Conservation (phyloP, 2,329 filamentous ascomycete species). For the Periconia sp. region DNA sequence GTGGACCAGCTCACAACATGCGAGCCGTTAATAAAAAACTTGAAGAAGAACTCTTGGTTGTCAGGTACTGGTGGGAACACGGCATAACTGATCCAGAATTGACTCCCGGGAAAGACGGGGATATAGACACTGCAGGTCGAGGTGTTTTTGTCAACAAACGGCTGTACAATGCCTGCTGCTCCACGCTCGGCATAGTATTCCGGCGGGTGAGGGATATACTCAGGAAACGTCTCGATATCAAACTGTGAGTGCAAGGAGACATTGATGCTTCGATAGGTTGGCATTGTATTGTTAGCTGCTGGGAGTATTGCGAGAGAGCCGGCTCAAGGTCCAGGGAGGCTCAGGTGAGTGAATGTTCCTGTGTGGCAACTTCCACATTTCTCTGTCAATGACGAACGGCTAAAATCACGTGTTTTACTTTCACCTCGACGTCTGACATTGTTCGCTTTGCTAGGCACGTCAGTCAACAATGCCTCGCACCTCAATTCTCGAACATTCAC, state of each 20-base stretch:
- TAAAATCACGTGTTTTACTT: too few relatives aligned
- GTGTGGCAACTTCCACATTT: slow-evolving; percentile 2
- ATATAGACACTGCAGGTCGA: slow-evolving; percentile 45
- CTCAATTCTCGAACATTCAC: too few relatives aligned
- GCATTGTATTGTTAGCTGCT: slow-evolving; percentile 24
- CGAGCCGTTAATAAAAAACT: slow-evolving; percentile 49
- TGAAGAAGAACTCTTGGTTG: slow-evolving; percentile 52
- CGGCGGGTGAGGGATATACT: slow-evolving; percentile 38
- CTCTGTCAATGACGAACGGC: too few relatives aligned
- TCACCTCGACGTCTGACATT: too few relatives aligned
- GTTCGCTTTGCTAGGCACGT: too few relatives aligned
- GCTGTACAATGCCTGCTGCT: slow-evolving; percentile 10
- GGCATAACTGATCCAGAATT: slow-evolving; percentile 54
- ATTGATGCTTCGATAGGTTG: slow-evolving; percentile 45
- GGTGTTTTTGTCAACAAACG: slow-evolving; percentile 24
- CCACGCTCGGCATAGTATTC: slow-evolving; percentile 18
- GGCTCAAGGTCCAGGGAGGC: too few relatives aligned
- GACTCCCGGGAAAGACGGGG: slow-evolving; percentile 41
- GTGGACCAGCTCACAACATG: slow-evolving; percentile 53
- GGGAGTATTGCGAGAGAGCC: not conserved
- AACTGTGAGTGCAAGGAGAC: slow-evolving; percentile 51
- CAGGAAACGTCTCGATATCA: slow-evolving; percentile 47
- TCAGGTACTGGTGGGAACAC: slow-evolving; percentile 37
- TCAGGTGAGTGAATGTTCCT: not conserved
- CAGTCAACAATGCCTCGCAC: too few relatives aligned